Evolutionary conservation across 257 asterid species (phyloP), one percentile per base, ranked within the genome.

Genomic region (Mentha longifolia): DNA sequence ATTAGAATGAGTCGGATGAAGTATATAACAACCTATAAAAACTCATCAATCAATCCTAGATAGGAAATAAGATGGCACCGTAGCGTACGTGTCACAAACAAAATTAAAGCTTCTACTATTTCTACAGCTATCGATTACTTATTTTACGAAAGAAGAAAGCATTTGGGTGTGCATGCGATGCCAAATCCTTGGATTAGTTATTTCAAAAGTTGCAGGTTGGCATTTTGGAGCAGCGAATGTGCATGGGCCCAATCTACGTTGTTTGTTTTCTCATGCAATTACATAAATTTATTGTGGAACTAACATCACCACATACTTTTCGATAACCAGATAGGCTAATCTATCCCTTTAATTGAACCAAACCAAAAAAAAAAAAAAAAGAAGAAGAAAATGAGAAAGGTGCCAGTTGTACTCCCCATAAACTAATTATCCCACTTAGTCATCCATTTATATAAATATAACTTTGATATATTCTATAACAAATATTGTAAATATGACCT

Each of bases 151-250:
- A 22, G 2, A 22, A 22, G 25, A 22, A 22, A 22, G 25, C 25
- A 22, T 22, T 22, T 22, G 1, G 25, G 1, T 22, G 2, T 22
- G 25, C 25, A 22, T 22, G 25, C 25, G 25, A 22, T n/a, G 25
- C 25, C 50, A 13, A 43, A 30, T 58, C 43, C 42, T 14, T 58
- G 1, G 0, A n/a, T 59, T 15, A 16, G 22, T 13, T 33, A 43
- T 43, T 58, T 16, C 13, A 30, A 70, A 60, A 25, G 74, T 75
- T 51, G 66, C 54, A 19, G 67, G 79, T 75, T 75, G 79, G 75
- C 75, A 61, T 55, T 68, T 67, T 60, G 79, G 59, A 75, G 30
- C n/a, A n/a, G n/a, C n/a, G n/a, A n/a, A n/a, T n/a, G n/a, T 68
- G 74, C 61, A 12, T 14, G 70, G 70, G 11, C 49, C 74, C 75